Conservation (phyloP, 257 asterid genomes). For the Salvia splendens region DNA sequence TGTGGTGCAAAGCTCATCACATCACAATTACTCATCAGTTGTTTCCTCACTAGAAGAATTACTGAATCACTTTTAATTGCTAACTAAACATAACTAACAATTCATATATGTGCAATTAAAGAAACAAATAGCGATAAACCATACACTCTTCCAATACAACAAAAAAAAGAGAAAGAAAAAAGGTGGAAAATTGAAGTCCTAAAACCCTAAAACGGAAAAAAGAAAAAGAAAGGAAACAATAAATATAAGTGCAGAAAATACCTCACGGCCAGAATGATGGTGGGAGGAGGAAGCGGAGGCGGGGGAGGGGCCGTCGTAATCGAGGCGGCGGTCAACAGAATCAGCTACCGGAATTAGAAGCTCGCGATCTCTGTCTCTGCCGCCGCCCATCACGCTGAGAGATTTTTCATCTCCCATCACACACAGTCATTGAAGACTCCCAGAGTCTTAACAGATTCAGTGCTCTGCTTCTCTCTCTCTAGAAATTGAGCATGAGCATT, state of each 20-base stretch:
- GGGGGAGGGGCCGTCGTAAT: slow-evolving; percentile 42
- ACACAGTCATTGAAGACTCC: slow-evolving; percentile 20
- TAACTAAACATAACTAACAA: slow-evolving; percentile 8
- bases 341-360: slow-evolving; percentile 82
- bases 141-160: slow-evolving; percentile 15
- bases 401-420: slow-evolving; percentile 80
- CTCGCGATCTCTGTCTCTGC: slow-evolving; percentile 87
- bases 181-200: not conserved
- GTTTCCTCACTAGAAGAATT: slow-evolving; percentile 9
- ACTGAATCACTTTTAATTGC: slow-evolving; percentile 21
- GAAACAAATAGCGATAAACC: not conserved
- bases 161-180: not conserved
- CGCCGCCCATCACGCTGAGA: slow-evolving; percentile 48
- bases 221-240: slow-evolving; percentile 2
- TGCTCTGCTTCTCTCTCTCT: slow-evolving; percentile 7
- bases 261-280: slow-evolving; percentile 84
- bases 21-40: slow-evolving; percentile 1
- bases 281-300: slow-evolving; percentile 61
- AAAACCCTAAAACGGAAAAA: slow-evolving; percentile 35
- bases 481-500: slow-evolving; percentile 13
- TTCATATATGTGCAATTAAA: slow-evolving; percentile 14
- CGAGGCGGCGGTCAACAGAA: slow-evolving; percentile 52
- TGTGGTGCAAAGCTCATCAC: slow-evolving; percentile 21
- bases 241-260: slow-evolving; percentile 14
- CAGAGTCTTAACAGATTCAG: slow-evolving; percentile 34